Evolutionary conservation across 2,329 filamentous ascomycete species (phyloP), one percentile per base, ranked within the genome.

Genomic region (Grosmannia clavigera): DNA sequence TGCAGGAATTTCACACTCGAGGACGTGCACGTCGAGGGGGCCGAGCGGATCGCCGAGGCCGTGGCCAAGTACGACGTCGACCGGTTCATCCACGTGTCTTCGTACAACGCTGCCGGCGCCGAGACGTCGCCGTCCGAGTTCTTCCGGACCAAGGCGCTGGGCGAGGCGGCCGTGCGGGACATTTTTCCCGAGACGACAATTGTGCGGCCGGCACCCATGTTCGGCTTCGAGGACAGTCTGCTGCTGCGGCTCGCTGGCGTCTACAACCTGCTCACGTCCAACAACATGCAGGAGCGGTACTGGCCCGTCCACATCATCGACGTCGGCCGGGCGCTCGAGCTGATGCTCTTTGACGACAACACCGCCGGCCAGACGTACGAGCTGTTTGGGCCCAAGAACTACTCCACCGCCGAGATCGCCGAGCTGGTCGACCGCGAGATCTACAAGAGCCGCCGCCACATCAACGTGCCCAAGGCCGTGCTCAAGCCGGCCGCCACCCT

Each of bases 141-240:
- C 81, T 96, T 88, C 75, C 80, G 87, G 62, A 95, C 91, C 67
- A 99, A 99, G 83, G 92, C 80, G 62, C 82, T 80, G 69, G 88
- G 88, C 66, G 94, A 99, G 77, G 79, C 87, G 70, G 82, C 95
- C 56, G 94, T 86, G 54, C 86, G 92, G 64, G 84, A 81, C 68
- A 92, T 97, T 71, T 99, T 91, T 78, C 94, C 94, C 31, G 94
- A 99, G 76, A 95, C 94, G 22, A 99, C 94, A 54, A 91, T 99
- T 67, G 94, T 99, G 65, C 85, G 94, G 64, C 94, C 94, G 53
- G 89, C 92, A 14, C 94, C 92, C 58, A 82, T 96, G 73, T 99
- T 95, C 70, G 94, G 94, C 43, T 95, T 91, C 70, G 94, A 99
- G 75, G 94, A 99, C 75, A 87, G 87, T 68, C 82, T 99, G 53